Evolutionary conservation across 805 yeast species (phyloP).

Genomic region (Sungouiella thailandica): DNA sequence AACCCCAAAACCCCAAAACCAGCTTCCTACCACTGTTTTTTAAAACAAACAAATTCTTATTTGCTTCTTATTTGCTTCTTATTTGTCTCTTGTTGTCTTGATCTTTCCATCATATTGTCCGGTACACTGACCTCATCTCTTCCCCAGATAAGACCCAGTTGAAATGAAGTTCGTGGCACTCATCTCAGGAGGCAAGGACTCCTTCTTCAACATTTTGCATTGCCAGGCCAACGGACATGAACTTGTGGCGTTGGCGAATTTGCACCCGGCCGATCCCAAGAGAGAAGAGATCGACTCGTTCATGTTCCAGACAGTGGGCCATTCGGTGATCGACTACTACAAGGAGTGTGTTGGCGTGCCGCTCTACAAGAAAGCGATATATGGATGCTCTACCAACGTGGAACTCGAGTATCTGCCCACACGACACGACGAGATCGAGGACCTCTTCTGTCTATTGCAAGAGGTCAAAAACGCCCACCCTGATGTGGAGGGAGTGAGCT

Average conservation of each 20-base stretch:
- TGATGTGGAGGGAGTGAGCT: slow-evolving; percentile 79
- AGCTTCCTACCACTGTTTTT: no score
- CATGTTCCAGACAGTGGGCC: slow-evolving; percentile 98
- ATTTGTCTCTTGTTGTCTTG: neutral
- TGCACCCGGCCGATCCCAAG: slow-evolving; percentile 53
- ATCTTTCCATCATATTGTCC: no score
- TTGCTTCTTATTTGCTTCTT: neutral
- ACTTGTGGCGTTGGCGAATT: slow-evolving; percentile 76
- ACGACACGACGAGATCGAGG: slow-evolving; percentile 81
- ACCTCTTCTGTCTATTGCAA: slow-evolving; percentile 52
- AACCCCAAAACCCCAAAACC: no score
- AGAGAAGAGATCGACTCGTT: slow-evolving; percentile 77
- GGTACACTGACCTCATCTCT: no score
- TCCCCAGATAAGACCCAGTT: no score
- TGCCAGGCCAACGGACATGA: slow-evolving; percentile 85
- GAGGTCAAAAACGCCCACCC: slow-evolving; percentile 53
- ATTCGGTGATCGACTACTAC: slow-evolving; percentile 64
- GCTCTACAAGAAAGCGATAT: slow-evolving; percentile 62
- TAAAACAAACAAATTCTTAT: no score
- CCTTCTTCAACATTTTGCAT: slow-evolving; percentile 83
- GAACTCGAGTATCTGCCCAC: slow-evolving; percentile 67
- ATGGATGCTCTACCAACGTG: slow-evolving; percentile 59
- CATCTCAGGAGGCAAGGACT: slow-evolving; percentile 94
- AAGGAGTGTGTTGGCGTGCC: slow-evolving; percentile 74
- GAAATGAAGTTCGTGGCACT: slow-evolving; percentile 90